Evolutionary conservation across 305 asterid species (phyloP).

Genomic region (Salvia sclarea): DNA sequence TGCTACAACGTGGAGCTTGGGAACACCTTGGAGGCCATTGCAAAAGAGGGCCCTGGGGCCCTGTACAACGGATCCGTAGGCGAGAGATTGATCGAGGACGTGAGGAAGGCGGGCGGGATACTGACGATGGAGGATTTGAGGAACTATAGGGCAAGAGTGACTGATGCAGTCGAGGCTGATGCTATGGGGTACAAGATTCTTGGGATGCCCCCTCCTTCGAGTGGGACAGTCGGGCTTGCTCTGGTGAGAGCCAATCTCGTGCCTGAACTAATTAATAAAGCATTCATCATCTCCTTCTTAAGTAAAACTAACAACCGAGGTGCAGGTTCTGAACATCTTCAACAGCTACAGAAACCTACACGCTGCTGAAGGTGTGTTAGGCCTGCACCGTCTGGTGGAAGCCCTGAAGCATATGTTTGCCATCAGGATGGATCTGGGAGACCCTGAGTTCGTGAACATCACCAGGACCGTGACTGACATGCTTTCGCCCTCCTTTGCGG

Average conservation of each 20-base stretch:
- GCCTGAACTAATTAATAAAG: not conserved
- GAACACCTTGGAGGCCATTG: constrained; percentile 57
- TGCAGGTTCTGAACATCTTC: constrained; percentile 70
- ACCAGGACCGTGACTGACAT: constrained; percentile 52
- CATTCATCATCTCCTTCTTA: not conserved
- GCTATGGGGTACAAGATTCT: constrained; percentile 70
- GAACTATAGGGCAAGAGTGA: constrained; percentile 54
- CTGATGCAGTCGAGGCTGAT: constrained; percentile 54
- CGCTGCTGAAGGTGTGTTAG: constrained; percentile 63
- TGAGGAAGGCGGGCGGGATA: constrained; percentile 58
- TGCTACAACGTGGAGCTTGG: constrained; percentile 84
- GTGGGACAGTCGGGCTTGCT: constrained; percentile 80
- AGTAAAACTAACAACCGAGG: too few species aligned
- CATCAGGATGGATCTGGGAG: constrained; percentile 79
- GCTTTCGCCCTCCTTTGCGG: constrained; percentile 77
- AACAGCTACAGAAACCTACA: constrained; percentile 47
- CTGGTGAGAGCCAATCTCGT: constrained; percentile 56
- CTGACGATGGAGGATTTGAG: constrained; percentile 78
- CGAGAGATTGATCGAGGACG: constrained; percentile 54
- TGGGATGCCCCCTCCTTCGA: constrained; percentile 96
- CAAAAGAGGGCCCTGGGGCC: constrained; percentile 74
- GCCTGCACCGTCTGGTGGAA: constrained; percentile 83
- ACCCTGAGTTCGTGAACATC: constrained; percentile 62
- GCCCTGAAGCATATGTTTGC: constrained; percentile 82
- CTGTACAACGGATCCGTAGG: constrained; percentile 73